These are phyloP conservation scores for Aspergillus melleus DNA, from an alignment of 2,329 filamentous ascomycete genomes.

Conservation along the genomic window DNA sequence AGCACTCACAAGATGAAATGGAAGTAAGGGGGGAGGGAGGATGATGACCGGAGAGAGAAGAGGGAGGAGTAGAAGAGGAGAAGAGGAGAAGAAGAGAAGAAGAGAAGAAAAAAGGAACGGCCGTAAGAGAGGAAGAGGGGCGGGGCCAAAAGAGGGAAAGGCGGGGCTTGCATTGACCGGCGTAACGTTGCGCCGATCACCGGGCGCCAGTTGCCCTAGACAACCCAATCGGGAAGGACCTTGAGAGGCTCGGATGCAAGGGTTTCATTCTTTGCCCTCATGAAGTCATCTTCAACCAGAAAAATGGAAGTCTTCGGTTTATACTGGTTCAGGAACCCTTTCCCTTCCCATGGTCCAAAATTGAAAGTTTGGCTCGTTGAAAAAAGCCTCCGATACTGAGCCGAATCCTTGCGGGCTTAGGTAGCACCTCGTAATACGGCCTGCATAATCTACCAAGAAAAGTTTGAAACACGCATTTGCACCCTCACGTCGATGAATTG, in stretches of 20 bases:
- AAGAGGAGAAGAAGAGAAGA: conserved; percentile 13
- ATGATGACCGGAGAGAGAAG: conserved; percentile 5
- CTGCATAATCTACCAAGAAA: neutral
- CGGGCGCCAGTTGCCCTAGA: neutral
- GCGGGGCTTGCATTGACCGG: neutral
- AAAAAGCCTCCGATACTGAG: too few species aligned
- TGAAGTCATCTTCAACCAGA: too few species aligned
- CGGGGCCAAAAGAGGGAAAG: conserved; percentile 4
- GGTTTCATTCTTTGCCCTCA: too few species aligned
- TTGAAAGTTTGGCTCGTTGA: too few species aligned
- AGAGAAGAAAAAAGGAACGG: conserved; percentile 4
- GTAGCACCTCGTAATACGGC: neutral
- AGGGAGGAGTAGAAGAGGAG: conserved; percentile 12
- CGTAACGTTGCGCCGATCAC: neutral
- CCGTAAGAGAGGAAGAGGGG: conserved; percentile 8
- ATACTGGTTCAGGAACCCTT: too few species aligned
- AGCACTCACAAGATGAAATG: neutral
- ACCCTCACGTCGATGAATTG: neutral
- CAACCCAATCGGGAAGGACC: neutral
- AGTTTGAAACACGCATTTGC: neutral
- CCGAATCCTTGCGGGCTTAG: too few species aligned
- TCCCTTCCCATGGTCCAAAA: too few species aligned
- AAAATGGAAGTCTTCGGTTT: too few species aligned
- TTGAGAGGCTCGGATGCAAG: neutral
- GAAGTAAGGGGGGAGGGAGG: conserved; percentile 5